A percentile compares a stretch with the other conserved stretches of the same genome.
These are phyloP conservation scores for Apocynum venetum DNA, from an alignment of 257 asterid species.

Conservation along the genomic window DNA sequence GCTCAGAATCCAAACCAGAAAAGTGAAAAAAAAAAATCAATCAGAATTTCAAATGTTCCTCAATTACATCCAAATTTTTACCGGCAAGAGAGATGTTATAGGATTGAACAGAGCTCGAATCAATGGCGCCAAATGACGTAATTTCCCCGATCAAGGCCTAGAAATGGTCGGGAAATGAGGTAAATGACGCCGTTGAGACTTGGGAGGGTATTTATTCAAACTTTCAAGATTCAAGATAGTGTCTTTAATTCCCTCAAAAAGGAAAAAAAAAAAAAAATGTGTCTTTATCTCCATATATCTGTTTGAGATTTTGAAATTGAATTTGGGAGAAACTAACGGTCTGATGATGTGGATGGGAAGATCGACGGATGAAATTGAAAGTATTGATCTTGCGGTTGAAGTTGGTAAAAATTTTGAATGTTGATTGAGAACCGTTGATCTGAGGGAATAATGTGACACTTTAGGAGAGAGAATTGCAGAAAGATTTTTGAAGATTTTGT, in stretches of 20 bases:
- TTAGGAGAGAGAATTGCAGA: not conserved
- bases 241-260: not conserved
- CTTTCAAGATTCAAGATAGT: slow-evolving; percentile 6
- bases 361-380: slow-evolving; percentile 28
- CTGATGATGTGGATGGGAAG: slow-evolving; percentile 32
- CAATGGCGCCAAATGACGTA: not conserved
- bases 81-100: not conserved
- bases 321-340: slow-evolving; percentile 15
- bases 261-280: too few species aligned
- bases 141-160: not conserved
- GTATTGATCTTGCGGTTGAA: slow-evolving; percentile 9
- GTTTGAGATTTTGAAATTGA: slow-evolving; percentile 26
- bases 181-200: not conserved
- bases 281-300: slow-evolving; percentile 13
- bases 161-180: slow-evolving; percentile 3
- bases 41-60: not conserved
- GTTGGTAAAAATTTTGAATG: not conserved
- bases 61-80: not conserved
- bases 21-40: slow-evolving; percentile 7
- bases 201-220: not conserved
- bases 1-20: slow-evolving; percentile 1
- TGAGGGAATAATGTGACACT: not conserved
- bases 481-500: not conserved
- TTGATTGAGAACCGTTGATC: slow-evolving; percentile 10
- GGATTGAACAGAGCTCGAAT: not conserved